phyloP scores from a whole-genome alignment of 306 rosid species.

The Prunus mira region DNA sequence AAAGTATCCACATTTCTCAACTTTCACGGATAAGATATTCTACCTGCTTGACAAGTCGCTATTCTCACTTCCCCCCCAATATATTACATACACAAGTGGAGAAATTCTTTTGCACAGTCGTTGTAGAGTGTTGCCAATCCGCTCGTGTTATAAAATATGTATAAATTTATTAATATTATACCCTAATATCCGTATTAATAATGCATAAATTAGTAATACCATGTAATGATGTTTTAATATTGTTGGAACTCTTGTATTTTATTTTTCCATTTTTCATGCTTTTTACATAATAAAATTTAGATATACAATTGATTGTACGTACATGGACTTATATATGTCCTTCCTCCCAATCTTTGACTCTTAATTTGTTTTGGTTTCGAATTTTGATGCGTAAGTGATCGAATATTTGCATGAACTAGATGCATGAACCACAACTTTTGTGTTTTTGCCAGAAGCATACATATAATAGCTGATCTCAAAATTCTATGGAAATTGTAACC shows the following conservation, averaged over 20 bases:
- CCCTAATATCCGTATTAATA: too few relatives aligned
- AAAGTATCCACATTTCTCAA: conserved; percentile 16
- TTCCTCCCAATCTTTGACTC: not conserved
- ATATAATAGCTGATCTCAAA: not conserved
- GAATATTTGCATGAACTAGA: not conserved
- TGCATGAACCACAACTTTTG: not conserved
- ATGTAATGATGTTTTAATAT: not conserved
- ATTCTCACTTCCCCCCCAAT: not conserved
- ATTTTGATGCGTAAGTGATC: not conserved
- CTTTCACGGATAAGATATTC: conserved; percentile 41
- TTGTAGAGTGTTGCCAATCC: too few relatives aligned
- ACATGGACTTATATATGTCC: not conserved
- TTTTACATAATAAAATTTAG: not conserved
- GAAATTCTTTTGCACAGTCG: too few relatives aligned
- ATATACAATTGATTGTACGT: not conserved
- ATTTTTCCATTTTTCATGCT: not conserved
- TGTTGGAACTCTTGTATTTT: not conserved
- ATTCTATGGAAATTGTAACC: not conserved
- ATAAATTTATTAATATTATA: too few relatives aligned
- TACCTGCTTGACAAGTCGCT: not conserved
- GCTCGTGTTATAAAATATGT: too few relatives aligned
- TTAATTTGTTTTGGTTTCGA: not conserved
- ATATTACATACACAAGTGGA: too few relatives aligned
- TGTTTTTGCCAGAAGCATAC: not conserved
- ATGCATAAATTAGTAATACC: too few relatives aligned